These are phyloP conservation scores for Lichtheimia corymbifera DNA, from an alignment of 371 early-diverging fungal species.

Conservation along the genomic window DNA sequence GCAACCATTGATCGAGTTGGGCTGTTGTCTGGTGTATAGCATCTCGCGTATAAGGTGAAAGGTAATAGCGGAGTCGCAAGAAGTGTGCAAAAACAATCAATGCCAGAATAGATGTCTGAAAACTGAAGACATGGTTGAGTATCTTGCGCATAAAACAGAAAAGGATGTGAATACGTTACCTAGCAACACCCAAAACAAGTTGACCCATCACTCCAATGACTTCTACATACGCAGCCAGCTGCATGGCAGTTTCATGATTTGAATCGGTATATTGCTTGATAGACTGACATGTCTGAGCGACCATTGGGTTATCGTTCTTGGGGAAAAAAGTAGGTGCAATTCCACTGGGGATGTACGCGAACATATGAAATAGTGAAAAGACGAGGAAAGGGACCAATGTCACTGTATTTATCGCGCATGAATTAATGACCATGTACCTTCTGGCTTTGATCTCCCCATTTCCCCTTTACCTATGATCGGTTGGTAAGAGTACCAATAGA, in stretches of 20 bases:
- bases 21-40: constrained; percentile 54
- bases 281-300: constrained; percentile 33
- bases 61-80: constrained; percentile 76
- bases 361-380: constrained; percentile 82
- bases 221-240: constrained; percentile 77
- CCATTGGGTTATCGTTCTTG: constrained; percentile 18
- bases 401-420: constrained; percentile 39
- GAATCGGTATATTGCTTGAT: constrained; percentile 62
- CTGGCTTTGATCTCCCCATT: neutral
- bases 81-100: constrained; percentile 82
- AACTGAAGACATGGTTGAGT: constrained; percentile 21
- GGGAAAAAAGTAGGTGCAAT: constrained; percentile 68
- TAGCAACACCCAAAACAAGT: constrained; percentile 61
- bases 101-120: constrained; percentile 74
- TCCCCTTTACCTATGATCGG: constrained; percentile 68
- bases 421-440: neutral
- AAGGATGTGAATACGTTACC: constrained; percentile 34
- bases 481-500: constrained; percentile 74
- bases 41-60: constrained; percentile 64
- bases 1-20: constrained; percentile 52
- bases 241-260: constrained; percentile 70
- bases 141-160: too few species aligned
- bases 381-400: constrained; percentile 79
- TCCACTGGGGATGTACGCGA: constrained; percentile 68
- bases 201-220: constrained; percentile 73